A percentile compares a stretch with the other conserved stretches of the same genome.
Conservation (phyloP, 2,329 filamentous ascomycete genomes). For the Graphilbum sp. region DNA sequence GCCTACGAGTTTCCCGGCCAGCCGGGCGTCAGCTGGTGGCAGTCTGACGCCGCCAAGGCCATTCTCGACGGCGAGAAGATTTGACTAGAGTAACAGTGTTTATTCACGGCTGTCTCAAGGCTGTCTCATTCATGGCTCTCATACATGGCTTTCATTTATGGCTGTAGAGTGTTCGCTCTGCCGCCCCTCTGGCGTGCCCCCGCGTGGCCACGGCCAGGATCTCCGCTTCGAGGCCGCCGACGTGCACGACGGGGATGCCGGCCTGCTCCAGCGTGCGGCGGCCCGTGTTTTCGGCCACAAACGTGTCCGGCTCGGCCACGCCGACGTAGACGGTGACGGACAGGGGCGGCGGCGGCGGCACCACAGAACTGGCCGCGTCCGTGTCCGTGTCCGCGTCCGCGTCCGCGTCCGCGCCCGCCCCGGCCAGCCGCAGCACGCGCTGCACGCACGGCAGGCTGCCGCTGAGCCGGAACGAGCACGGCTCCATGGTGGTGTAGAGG, state of each 20-base stretch:
- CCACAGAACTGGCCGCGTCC: too few species aligned
- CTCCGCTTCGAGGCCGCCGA: slow-evolving; percentile 60
- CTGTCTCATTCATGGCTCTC: too few species aligned
- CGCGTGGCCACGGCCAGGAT: slow-evolving; percentile 72
- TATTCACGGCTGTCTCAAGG: too few species aligned
- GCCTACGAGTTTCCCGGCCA: slow-evolving; percentile 60
- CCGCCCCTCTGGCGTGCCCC: slow-evolving; percentile 25
- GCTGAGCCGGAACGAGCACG: slow-evolving; percentile 57
- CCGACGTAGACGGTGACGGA: slow-evolving; percentile 60
- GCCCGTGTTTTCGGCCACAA: slow-evolving; percentile 70
- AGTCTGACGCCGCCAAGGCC: slow-evolving; percentile 56
- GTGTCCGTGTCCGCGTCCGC: too few species aligned
- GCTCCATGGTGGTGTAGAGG: slow-evolving; percentile 89
- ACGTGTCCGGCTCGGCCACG: slow-evolving; percentile 76
- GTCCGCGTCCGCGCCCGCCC: too few species aligned
- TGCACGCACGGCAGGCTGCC: slow-evolving; percentile 67
- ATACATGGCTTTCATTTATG: too few species aligned
- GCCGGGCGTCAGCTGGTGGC: slow-evolving; percentile 74
- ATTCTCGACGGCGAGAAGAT: slow-evolving; percentile 51
- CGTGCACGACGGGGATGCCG: slow-evolving; percentile 57
- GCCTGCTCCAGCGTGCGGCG: slow-evolving; percentile 51
- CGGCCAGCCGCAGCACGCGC: slow-evolving; percentile 48
- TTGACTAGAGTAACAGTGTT: slow-evolving; percentile 13
- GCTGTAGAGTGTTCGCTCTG: too few species aligned
- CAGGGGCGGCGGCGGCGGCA: too few species aligned